Percentiles rank a stretch among this genome's conserved stretches.
These are phyloP conservation scores for Acrocalymma vagum DNA, from an alignment of 2,329 filamentous ascomycete species.

Conservation along the genomic window DNA sequence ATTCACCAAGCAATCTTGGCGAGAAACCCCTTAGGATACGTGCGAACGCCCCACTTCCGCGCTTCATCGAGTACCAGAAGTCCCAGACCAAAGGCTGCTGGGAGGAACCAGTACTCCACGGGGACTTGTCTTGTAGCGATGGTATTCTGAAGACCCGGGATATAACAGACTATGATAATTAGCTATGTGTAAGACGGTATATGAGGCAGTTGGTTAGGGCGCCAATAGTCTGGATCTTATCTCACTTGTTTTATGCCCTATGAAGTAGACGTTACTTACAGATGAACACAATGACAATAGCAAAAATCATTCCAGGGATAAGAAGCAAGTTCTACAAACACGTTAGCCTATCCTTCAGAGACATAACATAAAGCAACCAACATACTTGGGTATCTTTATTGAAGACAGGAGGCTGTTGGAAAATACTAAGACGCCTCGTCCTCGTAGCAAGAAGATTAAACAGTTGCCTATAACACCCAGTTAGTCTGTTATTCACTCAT, in stretches of 20 bases:
- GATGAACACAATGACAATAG: conserved; percentile 73
- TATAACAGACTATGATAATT: conserved; percentile 58
- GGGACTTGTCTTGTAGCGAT: conserved; percentile 71
- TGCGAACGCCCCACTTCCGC: conserved; percentile 70
- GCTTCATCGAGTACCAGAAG: conserved; percentile 72
- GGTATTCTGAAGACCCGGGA: conserved; percentile 68
- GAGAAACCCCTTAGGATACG: conserved; percentile 64
- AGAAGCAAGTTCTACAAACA: conserved; percentile 68
- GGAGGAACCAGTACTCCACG: conserved; percentile 79
- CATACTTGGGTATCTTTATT: conserved; percentile 63
- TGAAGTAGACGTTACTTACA: no score
- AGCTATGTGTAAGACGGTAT: conserved; percentile 4
- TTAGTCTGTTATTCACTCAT: conserved; percentile 14
- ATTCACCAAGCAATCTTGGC: conserved; percentile 72
- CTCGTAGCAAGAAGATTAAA: conserved; percentile 77
- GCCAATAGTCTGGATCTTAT: no score
- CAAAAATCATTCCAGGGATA: conserved; percentile 75
- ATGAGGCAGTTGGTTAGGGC: not conserved
- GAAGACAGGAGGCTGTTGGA: conserved; percentile 75
- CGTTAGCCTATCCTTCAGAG: conserved; percentile 8
- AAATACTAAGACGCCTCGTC: conserved; percentile 67
- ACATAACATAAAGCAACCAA: no score
- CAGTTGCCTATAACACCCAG: conserved; percentile 66
- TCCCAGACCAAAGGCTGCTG: conserved; percentile 73
- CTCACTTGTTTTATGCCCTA: no score